Evolutionary conservation across 140 eudicot species (phyloP), one percentile per base, ranked within the genome.

Genomic region (Erigeron philadelphicus): DNA sequence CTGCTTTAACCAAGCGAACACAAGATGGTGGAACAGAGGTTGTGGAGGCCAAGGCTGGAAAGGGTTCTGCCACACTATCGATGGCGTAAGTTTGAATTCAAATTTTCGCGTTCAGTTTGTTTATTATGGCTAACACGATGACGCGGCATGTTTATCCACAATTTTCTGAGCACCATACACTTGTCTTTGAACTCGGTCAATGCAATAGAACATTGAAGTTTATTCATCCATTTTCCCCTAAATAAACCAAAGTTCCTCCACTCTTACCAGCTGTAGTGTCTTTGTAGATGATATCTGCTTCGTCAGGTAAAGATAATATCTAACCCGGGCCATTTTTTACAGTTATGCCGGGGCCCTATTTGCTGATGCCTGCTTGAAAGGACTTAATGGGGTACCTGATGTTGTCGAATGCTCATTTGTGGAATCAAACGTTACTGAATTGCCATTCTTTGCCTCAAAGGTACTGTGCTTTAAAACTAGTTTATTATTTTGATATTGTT

Each of bases 321-420:
- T 52, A 9, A 15, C 58, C 15, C 17, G 58, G 6, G 58, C 23
- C 58, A 31, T 15, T 52, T 19, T 60, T 7, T 74, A 78, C 84
- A 88, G 96, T 56, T 88, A 82, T 64, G 95, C 90, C 11, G 96
- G 96, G 53, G 95, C 97, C 31, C 23, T 87, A 16, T 85, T 90
- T 75, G 97, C 97, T 57, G 95, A 87, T 77, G 95, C 97, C 70
- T 86, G 95, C 76, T 73, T 89, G 72, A 86, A 89, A 74, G 96
- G 95, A 67, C 92, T 43, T 87, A 90, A 90, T 62, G 95, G 97
- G 9, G 96, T 88, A 55, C 96, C 96, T 15, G 94, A 86, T 82
- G 96, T 90, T 50, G 83, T 91, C 0, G 89, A 84, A 75, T 91
- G 96, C 21, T 76, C 95, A 52, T 88, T 67, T 66, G 96, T 86